These are phyloP conservation scores for Tolypocladium inflatum DNA, from an alignment of 2,329 filamentous ascomycete genomes.

Conservation along the genomic window DNA sequence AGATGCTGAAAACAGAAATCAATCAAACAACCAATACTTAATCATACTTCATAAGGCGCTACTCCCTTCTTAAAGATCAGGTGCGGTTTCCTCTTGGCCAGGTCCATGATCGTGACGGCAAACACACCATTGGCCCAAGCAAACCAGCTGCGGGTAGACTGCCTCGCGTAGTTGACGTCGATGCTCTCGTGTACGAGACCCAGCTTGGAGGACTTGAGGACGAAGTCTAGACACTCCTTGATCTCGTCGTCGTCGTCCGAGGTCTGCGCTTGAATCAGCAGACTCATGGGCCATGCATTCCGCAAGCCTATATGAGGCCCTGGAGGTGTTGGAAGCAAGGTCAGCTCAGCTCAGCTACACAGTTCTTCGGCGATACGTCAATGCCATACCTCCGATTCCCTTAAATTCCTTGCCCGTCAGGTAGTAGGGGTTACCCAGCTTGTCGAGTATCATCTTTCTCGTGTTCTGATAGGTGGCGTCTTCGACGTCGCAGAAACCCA, in stretches of 20 bases:
- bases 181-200: constrained; percentile 90
- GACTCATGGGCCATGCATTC: constrained; percentile 95
- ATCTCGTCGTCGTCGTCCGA: constrained; percentile 80
- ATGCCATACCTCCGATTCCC: constrained; percentile 72
- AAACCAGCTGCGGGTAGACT: constrained; percentile 89
- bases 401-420: constrained; percentile 66
- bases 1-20: not conserved
- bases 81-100: constrained; percentile 82
- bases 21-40: constrained; percentile 12
- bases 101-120: constrained; percentile 80
- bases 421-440: constrained; percentile 79
- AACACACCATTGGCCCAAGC: constrained; percentile 98
- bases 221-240: constrained; percentile 56
- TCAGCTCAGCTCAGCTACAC: constrained; percentile 4
- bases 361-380: not conserved
- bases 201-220: constrained; percentile 64
- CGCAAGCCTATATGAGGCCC: constrained; percentile 67
- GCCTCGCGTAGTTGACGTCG: constrained; percentile 56
- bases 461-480: constrained; percentile 81
- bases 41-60: constrained; percentile 45
- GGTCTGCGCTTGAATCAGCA: constrained; percentile 86
- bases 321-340: constrained; percentile 2
- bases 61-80: constrained; percentile 65
- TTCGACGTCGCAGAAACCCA: constrained; percentile 59
- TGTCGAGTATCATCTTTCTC: constrained; percentile 63